A percentile compares a stretch with the other conserved stretches of the same genome.
phyloP scores from a whole-genome alignment of 768 basidiomycete species.

The Cystofilobasidium macerans region DNA sequence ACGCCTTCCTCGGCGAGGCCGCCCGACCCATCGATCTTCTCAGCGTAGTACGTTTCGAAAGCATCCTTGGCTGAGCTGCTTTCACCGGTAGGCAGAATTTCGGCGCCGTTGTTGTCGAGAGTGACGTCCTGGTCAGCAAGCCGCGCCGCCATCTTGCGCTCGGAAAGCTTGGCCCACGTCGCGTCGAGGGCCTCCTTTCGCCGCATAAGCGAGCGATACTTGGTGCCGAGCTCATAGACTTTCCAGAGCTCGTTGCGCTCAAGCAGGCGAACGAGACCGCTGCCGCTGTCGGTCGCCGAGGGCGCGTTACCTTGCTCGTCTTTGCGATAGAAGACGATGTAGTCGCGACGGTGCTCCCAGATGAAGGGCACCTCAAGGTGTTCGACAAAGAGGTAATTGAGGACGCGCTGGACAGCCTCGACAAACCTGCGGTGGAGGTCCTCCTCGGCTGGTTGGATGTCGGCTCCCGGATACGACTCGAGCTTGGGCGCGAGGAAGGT shows the following conservation, averaged over 20 bases:
- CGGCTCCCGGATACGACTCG: neutral
- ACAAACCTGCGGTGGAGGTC: slow-evolving; percentile 10
- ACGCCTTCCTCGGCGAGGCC: slow-evolving; percentile 46
- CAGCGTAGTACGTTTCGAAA: slow-evolving; percentile 50
- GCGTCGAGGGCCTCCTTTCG: slow-evolving; percentile 53
- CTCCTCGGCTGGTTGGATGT: neutral
- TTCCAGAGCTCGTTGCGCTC: slow-evolving; percentile 75
- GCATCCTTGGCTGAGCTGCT: slow-evolving; percentile 40
- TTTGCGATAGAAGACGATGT: slow-evolving; percentile 46
- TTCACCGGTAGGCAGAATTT: slow-evolving; percentile 35
- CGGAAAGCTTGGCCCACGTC: slow-evolving; percentile 54
- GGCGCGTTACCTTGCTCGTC: slow-evolving; percentile 8
- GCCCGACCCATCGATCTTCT: slow-evolving; percentile 56
- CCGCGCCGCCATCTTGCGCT: slow-evolving; percentile 3
- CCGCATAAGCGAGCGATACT: slow-evolving; percentile 74
- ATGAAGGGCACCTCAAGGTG: slow-evolving; percentile 91
- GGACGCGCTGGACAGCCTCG: slow-evolving; percentile 60
- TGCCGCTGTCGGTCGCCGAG: neutral
- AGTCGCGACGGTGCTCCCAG: slow-evolving; percentile 85
- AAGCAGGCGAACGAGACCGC: slow-evolving; percentile 47
- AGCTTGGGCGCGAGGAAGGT: slow-evolving; percentile 29
- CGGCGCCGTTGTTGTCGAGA: neutral
- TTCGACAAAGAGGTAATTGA: slow-evolving; percentile 73
- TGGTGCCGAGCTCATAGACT: slow-evolving; percentile 77
- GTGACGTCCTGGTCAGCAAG: neutral